These are phyloP conservation scores for Podosphaera fusca DNA, from an alignment of 2,329 filamentous ascomycete species.

Conservation along the genomic window DNA sequence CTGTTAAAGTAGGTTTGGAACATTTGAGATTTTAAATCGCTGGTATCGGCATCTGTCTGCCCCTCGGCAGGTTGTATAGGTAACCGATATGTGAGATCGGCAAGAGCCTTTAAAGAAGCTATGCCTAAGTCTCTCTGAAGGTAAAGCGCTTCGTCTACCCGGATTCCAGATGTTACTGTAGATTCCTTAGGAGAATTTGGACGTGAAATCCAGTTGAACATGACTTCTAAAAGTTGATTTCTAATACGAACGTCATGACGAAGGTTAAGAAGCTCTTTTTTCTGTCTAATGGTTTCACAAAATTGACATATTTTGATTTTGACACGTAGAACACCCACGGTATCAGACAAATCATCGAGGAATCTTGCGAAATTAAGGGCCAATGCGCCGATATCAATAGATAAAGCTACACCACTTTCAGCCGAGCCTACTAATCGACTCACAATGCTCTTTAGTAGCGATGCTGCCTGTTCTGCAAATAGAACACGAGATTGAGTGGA, in stretches of 20 bases:
- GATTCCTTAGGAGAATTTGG: conserved; percentile 29
- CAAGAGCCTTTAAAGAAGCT: conserved; percentile 40
- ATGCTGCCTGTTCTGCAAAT: conserved; percentile 44
- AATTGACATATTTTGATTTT: conserved; percentile 49
- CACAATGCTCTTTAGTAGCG: conserved; percentile 37
- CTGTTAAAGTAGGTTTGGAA: conserved; percentile 50
- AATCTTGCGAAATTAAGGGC: conserved; percentile 46
- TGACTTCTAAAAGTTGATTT: conserved; percentile 43
- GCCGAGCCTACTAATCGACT: conserved; percentile 39
- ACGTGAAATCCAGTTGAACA: conserved; percentile 44
- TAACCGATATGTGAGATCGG: conserved; percentile 40
- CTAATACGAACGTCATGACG: conserved; percentile 45
- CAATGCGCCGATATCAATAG: conserved; percentile 38
- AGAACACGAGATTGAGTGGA: conserved; percentile 36
- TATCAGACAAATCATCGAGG: conserved; percentile 33
- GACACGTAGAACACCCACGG: conserved; percentile 31
- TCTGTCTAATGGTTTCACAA: conserved; percentile 38
- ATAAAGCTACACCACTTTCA: conserved; percentile 36
- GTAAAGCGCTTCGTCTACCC: conserved; percentile 31
- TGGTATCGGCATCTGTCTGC: conserved; percentile 41
- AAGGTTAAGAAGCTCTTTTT: conserved; percentile 44
- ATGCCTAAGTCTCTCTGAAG: conserved; percentile 43
- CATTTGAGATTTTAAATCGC: conserved; percentile 46
- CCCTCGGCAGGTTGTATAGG: conserved; percentile 42
- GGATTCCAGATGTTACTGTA: conserved; percentile 18